Evolutionary conservation across 2,329 filamentous ascomycete genomes (phyloP).

Genomic region (Fusarium sp.): DNA sequence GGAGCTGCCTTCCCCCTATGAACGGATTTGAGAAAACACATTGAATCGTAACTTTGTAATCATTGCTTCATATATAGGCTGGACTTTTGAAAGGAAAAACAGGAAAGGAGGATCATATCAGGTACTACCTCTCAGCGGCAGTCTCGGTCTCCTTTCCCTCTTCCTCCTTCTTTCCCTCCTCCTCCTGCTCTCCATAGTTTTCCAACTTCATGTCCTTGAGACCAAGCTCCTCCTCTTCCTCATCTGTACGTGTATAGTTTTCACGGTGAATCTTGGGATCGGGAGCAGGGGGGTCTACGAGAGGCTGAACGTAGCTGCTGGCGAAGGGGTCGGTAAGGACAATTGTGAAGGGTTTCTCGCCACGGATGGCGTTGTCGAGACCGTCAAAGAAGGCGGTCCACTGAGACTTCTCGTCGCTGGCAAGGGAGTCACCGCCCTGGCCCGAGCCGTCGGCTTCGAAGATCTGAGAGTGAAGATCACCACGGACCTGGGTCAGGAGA

Average conservation of each 20-base stretch:
- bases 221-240: conserved; percentile 94
- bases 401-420: conserved; percentile 66
- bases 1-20: background rate
- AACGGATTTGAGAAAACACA: background rate
- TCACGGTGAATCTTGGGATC: conserved; percentile 84
- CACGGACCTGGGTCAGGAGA: conserved; percentile 87
- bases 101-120: background rate
- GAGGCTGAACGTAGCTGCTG: conserved; percentile 91
- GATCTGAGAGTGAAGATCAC: conserved; percentile 87
- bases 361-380: conserved; percentile 80
- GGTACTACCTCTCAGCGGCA: conserved; percentile 21
- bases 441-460: conserved; percentile 74
- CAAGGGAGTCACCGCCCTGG: conserved; percentile 81
- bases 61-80: conserved; percentile 30
- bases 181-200: conserved; percentile 69
- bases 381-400: conserved; percentile 85
- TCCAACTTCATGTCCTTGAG: conserved; percentile 93
- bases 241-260: conserved; percentile 85
- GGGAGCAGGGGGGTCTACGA: conserved; percentile 72
- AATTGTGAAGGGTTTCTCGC: conserved; percentile 81
- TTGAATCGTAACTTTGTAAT: conserved; percentile 12
- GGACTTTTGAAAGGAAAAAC: conserved; percentile 15
- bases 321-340: conserved; percentile 88
- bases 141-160: conserved; percentile 21
- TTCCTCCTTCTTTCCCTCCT: conserved; percentile 40